Base-by-base conservation (phyloP, 2,329 filamentous ascomycete genomes). In the Nigrospora sphaerica region DNA sequence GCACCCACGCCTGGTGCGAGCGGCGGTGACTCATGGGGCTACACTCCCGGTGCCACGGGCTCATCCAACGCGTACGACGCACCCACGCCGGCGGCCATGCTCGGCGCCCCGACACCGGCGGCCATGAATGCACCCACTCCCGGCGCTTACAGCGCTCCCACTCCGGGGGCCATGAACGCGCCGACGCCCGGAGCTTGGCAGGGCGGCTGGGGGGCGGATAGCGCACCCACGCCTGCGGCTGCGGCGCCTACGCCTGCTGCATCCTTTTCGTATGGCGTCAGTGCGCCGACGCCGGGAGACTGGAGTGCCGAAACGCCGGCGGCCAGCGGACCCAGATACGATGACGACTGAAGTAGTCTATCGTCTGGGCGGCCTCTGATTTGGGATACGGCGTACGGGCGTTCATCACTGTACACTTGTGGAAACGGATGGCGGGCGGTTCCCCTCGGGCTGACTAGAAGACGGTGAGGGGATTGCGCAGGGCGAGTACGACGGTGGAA, bases 191-290 rank as follows among this genome's bases (percentile, higher is more conserved):
- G 81, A 7, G 80, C 74, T 10, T 80, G 80, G 76, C 72, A 77
- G 50, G 71, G 75, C 19, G 75, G 76, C 19, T 80, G 77, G 77
- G 75, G 74, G 34, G 70, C 70, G 0, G 84, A 86, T 46, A 75
- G 79, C 7, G 85, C 83, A 2, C 81, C 83, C 1, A 87, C 83
- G 0, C 83, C 83, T 1, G 81, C 73, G 5, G 80, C 66, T 40
- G 77, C 69, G 47, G 86, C 85, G 14, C 84, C 85, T 0, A 90
- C 86, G 0, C 86, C 86, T 0, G 83, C 80, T 23, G 83, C 80
- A 1, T 41, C 72, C 60, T 54, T 69, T 55, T 68, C 69, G 13
- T 57, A 60, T 44, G 70, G 64, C 49, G 81, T 80, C 49, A 70
- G 75, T 31, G 82, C 81, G 18, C 79, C 81, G 1, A 85, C 81